Percentiles rank a stretch among this genome's conserved stretches.
Conservation (phyloP, 2,329 filamentous ascomycete species). For the Aspergillus brasiliensis region DNA sequence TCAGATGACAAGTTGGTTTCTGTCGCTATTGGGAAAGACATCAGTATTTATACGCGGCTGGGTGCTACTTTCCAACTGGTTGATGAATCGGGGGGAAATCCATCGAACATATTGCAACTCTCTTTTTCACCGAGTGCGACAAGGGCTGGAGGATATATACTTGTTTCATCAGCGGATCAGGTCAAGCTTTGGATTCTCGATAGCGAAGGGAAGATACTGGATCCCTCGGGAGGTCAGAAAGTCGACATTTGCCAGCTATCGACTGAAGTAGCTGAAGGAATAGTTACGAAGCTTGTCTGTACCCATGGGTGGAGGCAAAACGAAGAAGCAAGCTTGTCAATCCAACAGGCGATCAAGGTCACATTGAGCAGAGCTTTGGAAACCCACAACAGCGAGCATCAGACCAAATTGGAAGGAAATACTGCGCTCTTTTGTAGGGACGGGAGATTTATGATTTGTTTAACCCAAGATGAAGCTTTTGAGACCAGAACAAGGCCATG, state of each 20-base stretch:
- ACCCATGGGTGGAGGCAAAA: too few relatives aligned
- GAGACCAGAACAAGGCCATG: neutral
- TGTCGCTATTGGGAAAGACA: neutral
- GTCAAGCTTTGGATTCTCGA: neutral
- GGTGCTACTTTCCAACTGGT: rapidly evolving
- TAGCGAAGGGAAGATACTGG: neutral
- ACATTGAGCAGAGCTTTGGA: too few relatives aligned
- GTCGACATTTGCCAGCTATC: too few relatives aligned
- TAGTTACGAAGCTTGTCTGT: too few relatives aligned
- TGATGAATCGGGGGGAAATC: too few relatives aligned
- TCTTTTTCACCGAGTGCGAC: neutral
- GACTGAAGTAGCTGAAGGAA: too few relatives aligned
- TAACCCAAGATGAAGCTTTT: neutral
- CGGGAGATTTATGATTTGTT: neutral
- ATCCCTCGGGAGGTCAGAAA: too few relatives aligned
- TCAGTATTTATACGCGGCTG: neutral
- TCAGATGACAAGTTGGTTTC: neutral
- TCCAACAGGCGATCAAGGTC: too few relatives aligned
- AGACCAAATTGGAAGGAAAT: neutral
- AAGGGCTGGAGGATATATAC: neutral
- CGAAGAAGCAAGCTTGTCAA: too few relatives aligned
- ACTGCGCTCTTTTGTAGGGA: neutral
- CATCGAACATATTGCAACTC: neutral
- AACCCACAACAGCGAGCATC: neutral
- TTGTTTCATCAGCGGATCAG: neutral